phyloP scores from a whole-genome alignment of 2,329 filamentous ascomycete genomes.

The Aspergillus awamori region DNA sequence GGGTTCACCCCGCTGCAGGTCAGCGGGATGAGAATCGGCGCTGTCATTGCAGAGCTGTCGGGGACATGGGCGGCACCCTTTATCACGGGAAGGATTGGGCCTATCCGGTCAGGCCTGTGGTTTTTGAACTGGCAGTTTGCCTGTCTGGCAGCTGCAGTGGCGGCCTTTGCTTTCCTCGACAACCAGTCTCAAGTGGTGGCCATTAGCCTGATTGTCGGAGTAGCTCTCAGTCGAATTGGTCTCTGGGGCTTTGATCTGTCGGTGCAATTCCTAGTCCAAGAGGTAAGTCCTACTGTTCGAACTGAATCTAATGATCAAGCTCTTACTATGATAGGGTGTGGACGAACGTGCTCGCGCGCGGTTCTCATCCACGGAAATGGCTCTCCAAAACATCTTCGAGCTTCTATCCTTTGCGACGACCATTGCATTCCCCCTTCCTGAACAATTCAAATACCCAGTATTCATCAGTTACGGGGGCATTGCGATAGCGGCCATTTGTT shows the following conservation, averaged over 20 bases:
- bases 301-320: not conserved
- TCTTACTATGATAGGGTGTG: conserved; percentile 50
- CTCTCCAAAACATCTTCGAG: conserved; percentile 71
- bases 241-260: conserved; percentile 66
- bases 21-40: conserved; percentile 51
- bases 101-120: conserved; percentile 71
- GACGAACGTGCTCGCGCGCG: conserved; percentile 61
- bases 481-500: conserved; percentile 40
- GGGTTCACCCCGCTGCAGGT: conserved; percentile 54
- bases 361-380: conserved; percentile 70
- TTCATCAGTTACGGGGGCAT: conserved; percentile 56
- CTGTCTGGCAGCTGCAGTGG: conserved; percentile 53
- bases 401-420: conserved; percentile 68
- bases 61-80: conserved; percentile 57
- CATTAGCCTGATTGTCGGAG: conserved; percentile 47
- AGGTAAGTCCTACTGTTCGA: conserved; percentile 43
- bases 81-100: conserved; percentile 56
- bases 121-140: conserved; percentile 68
- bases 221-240: conserved; percentile 61
- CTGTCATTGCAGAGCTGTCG: conserved; percentile 56
- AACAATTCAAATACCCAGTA: conserved; percentile 67
- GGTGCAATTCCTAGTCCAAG: conserved; percentile 63
- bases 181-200: conserved; percentile 44
- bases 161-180: conserved; percentile 45
- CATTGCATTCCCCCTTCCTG: conserved; percentile 64